Conservation (phyloP, 73 alveolate genomes). For the Paraurostyla sp. region DNA sequence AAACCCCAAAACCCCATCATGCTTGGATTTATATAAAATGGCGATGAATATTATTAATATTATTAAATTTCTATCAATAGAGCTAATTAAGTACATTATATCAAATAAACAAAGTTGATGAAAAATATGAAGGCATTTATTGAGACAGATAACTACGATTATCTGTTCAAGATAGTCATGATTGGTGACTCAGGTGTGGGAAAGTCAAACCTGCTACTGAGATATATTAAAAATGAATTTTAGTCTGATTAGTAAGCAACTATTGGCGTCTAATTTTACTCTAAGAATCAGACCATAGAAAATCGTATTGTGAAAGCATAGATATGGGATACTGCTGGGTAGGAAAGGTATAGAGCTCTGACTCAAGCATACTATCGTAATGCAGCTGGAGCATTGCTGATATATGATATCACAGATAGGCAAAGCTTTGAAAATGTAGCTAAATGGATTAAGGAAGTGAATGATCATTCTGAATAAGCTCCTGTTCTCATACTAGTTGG, state of each 20-base stretch:
- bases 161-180: constrained; percentile 74
- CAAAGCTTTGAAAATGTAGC: background rate
- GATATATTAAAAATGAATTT: constrained; percentile 77
- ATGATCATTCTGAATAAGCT: constrained; percentile 46
- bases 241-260: constrained; percentile 74
- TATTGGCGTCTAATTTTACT: constrained; percentile 89
- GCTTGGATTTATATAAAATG: too few species aligned
- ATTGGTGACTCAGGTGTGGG: constrained; percentile 83
- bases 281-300: constrained; percentile 79
- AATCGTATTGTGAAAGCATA: constrained; percentile 82
- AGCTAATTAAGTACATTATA: too few species aligned
- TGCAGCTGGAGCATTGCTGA: constrained; percentile 56
- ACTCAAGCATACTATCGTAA: constrained; percentile 57
- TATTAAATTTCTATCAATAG: too few species aligned
- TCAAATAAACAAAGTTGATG: too few species aligned
- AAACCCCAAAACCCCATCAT: too few species aligned
- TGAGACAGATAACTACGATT: constrained; percentile 55
- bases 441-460: constrained; percentile 20
- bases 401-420: constrained; percentile 34
- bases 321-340: constrained; percentile 77
- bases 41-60: too few species aligned
- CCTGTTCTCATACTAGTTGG: constrained; percentile 87
- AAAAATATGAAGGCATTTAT: background rate
- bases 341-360: constrained; percentile 63
- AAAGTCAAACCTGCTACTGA: constrained; percentile 28